phyloP scores from a whole-genome alignment of 2,329 filamentous ascomycete species.

The Aspergillus jensenii region DNA sequence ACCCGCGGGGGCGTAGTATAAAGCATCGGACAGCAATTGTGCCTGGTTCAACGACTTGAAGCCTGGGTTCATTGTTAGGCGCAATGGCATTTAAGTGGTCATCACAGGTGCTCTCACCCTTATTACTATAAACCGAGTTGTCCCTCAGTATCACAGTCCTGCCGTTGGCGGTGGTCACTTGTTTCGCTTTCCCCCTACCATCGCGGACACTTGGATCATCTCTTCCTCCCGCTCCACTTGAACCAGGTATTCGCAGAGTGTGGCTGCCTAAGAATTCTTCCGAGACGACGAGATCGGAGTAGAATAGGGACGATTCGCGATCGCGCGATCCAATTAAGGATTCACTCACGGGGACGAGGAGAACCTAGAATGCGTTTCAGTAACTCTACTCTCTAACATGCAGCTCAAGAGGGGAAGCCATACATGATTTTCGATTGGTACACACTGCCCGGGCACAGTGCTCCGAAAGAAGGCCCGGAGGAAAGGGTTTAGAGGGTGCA shows the following conservation, averaged over 20 bases:
- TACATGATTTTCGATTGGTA: conserved; percentile 83
- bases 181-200: conserved; percentile 86
- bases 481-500: conserved; percentile 99
- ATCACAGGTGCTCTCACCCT: conserved; percentile 61
- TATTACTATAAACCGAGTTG: conserved; percentile 89
- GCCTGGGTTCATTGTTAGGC: conserved; percentile 51
- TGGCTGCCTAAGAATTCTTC: conserved; percentile 97
- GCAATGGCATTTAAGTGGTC: conserved; percentile 5
- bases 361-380: conserved; percentile 53
- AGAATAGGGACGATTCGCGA: conserved; percentile 73
- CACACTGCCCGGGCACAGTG: conserved; percentile 86
- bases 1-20: conserved; percentile 86
- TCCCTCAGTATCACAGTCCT: conserved; percentile 94
- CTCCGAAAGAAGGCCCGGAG: conserved; percentile 98
- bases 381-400: conserved; percentile 12
- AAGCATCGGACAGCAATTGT: conserved; percentile 75
- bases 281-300: conserved; percentile 77
- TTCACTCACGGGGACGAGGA: conserved; percentile 92
- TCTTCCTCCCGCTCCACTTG: conserved; percentile 49
- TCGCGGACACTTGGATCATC: conserved; percentile 72
- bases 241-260: conserved; percentile 78
- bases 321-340: conserved; percentile 85
- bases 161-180: conserved; percentile 89
- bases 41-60: conserved; percentile 92
- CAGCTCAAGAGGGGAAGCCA: conserved; percentile 14